phyloP scores from a whole-genome alignment of 2,329 filamentous ascomycete genomes.

The Thielaviopsis musarum region DNA sequence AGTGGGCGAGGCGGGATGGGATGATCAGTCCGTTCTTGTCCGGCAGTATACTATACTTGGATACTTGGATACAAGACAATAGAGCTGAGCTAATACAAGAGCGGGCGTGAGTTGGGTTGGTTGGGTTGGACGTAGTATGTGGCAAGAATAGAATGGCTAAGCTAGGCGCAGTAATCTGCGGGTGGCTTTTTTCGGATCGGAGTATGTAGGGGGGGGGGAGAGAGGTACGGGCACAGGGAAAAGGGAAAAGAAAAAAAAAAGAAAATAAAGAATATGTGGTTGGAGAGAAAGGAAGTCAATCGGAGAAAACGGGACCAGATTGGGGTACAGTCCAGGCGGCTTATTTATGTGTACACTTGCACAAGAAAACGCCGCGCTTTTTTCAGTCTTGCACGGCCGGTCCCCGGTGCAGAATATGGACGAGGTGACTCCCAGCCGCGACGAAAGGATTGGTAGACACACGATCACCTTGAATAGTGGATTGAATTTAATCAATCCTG shows the following conservation, averaged over 20 bases:
- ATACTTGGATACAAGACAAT: too few relatives aligned
- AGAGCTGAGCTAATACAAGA: not conserved
- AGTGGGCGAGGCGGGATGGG: not conserved
- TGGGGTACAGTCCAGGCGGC: not conserved
- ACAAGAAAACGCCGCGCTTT: not conserved
- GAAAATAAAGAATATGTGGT: not conserved
- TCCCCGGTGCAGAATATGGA: slow-evolving; percentile 1
- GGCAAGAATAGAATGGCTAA: too few relatives aligned
- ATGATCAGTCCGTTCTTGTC: not conserved
- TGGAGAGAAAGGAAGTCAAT: not conserved
- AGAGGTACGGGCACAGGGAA: not conserved
- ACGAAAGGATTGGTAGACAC: too few relatives aligned
- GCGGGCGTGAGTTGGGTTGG: not conserved
- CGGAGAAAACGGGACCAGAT: not conserved
- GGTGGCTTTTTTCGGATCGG: too few relatives aligned
- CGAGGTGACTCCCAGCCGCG: not conserved
- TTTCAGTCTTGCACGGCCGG: not conserved
- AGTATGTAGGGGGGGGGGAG: too few relatives aligned
- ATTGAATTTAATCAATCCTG: too few relatives aligned
- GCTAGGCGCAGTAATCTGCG: too few relatives aligned
- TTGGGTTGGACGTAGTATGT: not conserved
- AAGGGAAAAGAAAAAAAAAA: not conserved
- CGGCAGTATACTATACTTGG: too few relatives aligned
- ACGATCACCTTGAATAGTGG: too few relatives aligned
- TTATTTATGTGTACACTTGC: slow-evolving; percentile 8